Conservation (phyloP, 2,329 filamentous ascomycete genomes). For the Xylaria sp. region DNA sequence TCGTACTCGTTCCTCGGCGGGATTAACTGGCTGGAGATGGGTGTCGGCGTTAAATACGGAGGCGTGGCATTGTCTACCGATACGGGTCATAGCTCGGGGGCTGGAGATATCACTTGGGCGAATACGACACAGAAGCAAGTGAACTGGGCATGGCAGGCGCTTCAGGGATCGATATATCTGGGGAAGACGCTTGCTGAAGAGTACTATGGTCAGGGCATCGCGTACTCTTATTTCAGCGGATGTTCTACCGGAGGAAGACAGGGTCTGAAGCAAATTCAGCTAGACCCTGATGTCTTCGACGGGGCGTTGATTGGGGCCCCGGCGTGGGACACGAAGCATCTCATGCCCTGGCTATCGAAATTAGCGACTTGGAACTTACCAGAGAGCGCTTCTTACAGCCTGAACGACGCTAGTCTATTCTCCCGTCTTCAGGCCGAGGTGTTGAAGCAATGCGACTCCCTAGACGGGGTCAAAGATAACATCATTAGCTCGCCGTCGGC, state of each 20-base stretch:
- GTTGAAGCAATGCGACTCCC: slow-evolving; percentile 49
- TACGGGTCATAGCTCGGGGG: slow-evolving; percentile 42
- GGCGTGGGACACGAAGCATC: slow-evolving; percentile 54
- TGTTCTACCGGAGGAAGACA: slow-evolving; percentile 62
- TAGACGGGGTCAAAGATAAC: slow-evolving; percentile 50
- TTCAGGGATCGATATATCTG: slow-evolving; percentile 51
- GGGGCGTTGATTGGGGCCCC: slow-evolving; percentile 54
- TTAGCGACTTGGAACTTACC: slow-evolving; percentile 52
- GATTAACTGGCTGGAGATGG: slow-evolving; percentile 43
- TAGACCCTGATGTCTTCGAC: slow-evolving; percentile 57
- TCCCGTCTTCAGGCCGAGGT: slow-evolving; percentile 49
- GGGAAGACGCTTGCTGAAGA: slow-evolving; percentile 51
- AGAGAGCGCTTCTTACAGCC: slow-evolving; percentile 44
- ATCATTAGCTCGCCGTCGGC: slow-evolving; percentile 48
- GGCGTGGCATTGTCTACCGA: slow-evolving; percentile 44
- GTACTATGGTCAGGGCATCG: slow-evolving; percentile 51
- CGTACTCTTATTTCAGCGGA: slow-evolving; percentile 55
- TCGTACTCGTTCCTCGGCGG: slow-evolving; percentile 39
- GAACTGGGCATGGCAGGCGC: slow-evolving; percentile 43
- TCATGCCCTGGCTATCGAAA: slow-evolving; percentile 48
- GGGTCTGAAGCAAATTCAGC: slow-evolving; percentile 52
- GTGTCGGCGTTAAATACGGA: slow-evolving; percentile 31
- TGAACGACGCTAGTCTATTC: slow-evolving; percentile 49
- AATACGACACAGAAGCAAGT: slow-evolving; percentile 38
- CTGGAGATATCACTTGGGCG: slow-evolving; percentile 42